A percentile compares a stretch with the other conserved stretches of the same genome.
Conservation (phyloP, 495 filamentous ascomycete genomes). For the Jackrogersella minutella region DNA sequence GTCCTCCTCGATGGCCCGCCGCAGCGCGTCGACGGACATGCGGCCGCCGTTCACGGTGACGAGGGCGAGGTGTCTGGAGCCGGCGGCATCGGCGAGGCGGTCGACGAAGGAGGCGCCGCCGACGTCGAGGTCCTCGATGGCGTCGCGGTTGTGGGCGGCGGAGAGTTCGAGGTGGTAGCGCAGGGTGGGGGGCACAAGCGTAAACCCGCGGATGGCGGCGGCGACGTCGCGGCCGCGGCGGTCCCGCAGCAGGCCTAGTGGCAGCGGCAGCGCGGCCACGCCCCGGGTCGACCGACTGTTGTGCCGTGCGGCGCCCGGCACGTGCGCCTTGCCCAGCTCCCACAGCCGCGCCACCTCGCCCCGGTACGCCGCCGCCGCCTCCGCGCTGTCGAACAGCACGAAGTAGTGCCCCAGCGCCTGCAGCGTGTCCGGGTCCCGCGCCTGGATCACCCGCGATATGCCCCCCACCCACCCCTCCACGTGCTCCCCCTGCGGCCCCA, state of each 20-base stretch:
- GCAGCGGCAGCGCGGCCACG: constrained; percentile 9
- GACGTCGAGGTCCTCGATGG: constrained; percentile 52
- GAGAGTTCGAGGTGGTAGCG: constrained; percentile 33
- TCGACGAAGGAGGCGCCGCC: constrained; percentile 45
- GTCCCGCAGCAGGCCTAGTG: constrained; percentile 30
- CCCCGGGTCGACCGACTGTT: not conserved
- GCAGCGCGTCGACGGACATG: constrained; percentile 41
- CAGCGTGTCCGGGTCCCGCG: constrained; percentile 61
- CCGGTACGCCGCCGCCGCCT: constrained; percentile 64
- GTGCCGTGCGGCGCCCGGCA: constrained; percentile 36
- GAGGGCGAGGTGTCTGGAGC: constrained; percentile 52
- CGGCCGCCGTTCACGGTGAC: constrained; percentile 55
- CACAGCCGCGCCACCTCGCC: constrained; percentile 57
- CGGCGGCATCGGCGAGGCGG: constrained; percentile 41
- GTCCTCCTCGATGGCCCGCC: constrained; percentile 53
- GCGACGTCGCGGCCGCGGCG: constrained; percentile 56
- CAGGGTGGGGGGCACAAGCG: constrained; percentile 57
- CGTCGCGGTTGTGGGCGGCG: constrained; percentile 32
- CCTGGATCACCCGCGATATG: constrained; percentile 59
- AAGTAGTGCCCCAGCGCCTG: constrained; percentile 64
- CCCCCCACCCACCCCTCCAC: constrained; percentile 70
- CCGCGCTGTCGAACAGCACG: constrained; percentile 65
- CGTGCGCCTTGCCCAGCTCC: constrained; percentile 48
- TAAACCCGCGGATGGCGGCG: constrained; percentile 54
- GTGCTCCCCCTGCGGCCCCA: constrained; percentile 65